These are phyloP conservation scores for Thraustochytrium sp. DNA, from an alignment of 352 stramenopile genomes.

Conservation along the genomic window DNA sequence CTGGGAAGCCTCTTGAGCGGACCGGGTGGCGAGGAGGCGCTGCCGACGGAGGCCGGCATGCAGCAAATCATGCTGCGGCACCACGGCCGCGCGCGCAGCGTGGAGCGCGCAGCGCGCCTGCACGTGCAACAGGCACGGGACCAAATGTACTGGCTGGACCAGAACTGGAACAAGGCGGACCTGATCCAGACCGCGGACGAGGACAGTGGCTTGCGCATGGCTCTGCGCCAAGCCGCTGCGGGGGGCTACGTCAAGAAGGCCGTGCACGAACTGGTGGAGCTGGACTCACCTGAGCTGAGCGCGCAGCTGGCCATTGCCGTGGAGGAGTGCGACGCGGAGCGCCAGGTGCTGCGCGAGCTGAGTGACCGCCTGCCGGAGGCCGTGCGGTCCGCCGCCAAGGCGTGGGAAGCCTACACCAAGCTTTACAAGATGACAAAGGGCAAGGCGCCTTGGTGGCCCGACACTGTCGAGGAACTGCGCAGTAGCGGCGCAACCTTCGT, in stretches of 20 bases:
- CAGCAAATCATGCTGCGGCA: too few species aligned
- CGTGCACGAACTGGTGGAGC: too few species aligned
- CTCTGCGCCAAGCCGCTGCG: not conserved
- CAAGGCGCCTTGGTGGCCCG: not conserved
- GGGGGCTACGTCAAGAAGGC: too few species aligned
- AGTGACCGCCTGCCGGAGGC: not conserved
- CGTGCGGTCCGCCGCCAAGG: not conserved
- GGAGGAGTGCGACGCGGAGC: not conserved
- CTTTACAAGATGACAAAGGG: not conserved
- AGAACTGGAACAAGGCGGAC: conserved; percentile 14
- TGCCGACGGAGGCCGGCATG: too few species aligned
- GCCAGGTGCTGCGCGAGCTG: not conserved
- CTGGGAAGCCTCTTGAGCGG: too few species aligned
- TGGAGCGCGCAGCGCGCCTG: not conserved
- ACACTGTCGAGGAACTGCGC: not conserved
- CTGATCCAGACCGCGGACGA: not conserved
- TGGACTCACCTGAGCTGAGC: too few species aligned
- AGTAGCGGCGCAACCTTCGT: not conserved
- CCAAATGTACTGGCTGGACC: not conserved
- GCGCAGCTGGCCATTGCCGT: too few species aligned
- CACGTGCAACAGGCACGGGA: not conserved
- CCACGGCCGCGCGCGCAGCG: not conserved
- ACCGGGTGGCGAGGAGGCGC: too few species aligned
- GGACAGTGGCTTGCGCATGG: not conserved
- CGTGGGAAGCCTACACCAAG: conserved; percentile 8